Evolutionary conservation across 1,284 basidiomycete species (phyloP).

Genomic region (Laetiporus sulphureus): DNA sequence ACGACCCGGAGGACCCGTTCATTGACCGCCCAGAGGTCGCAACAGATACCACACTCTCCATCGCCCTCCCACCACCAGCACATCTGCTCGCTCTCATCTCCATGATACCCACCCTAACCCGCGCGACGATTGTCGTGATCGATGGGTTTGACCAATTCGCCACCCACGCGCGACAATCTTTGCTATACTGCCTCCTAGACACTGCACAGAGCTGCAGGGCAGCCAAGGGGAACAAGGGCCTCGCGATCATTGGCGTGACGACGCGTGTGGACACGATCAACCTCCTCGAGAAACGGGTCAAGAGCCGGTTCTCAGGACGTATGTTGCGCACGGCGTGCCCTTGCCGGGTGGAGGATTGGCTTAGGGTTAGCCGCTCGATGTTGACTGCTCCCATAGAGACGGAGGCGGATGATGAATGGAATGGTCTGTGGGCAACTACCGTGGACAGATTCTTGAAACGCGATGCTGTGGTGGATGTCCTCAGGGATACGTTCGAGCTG

Average conservation of each 20-base stretch:
- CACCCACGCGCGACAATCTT: slow-evolving; percentile 78
- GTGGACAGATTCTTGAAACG: slow-evolving; percentile 54
- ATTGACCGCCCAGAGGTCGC: slow-evolving; percentile 22
- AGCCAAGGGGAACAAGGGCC: slow-evolving; percentile 49
- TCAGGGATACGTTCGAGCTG: slow-evolving; percentile 59
- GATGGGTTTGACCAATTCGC: slow-evolving; percentile 92
- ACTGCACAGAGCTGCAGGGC: slow-evolving; percentile 67
- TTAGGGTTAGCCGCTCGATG: slow-evolving; percentile 35
- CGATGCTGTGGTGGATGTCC: slow-evolving; percentile 31
- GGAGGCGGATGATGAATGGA: slow-evolving; percentile 38
- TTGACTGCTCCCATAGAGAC: slow-evolving; percentile 31
- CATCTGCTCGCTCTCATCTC: slow-evolving; percentile 80
- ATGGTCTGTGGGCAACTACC: slow-evolving; percentile 47
- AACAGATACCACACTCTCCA: slow-evolving; percentile 14
- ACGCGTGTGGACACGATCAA: slow-evolving; percentile 84
- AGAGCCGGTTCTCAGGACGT: slow-evolving; percentile 90
- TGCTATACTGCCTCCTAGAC: slow-evolving; percentile 87
- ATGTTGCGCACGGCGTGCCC: slow-evolving; percentile 73
- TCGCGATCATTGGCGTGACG: slow-evolving; percentile 81
- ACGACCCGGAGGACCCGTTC: slow-evolving; percentile 30
- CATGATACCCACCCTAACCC: slow-evolving; percentile 66
- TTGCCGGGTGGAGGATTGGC: slow-evolving; percentile 45
- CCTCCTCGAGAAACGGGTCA: slow-evolving; percentile 89
- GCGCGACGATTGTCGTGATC: slow-evolving; percentile 77
- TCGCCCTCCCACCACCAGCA: slow-evolving; percentile 56